Conservation (phyloP, 805 yeast species). For the Debaryomyces castellii region DNA sequence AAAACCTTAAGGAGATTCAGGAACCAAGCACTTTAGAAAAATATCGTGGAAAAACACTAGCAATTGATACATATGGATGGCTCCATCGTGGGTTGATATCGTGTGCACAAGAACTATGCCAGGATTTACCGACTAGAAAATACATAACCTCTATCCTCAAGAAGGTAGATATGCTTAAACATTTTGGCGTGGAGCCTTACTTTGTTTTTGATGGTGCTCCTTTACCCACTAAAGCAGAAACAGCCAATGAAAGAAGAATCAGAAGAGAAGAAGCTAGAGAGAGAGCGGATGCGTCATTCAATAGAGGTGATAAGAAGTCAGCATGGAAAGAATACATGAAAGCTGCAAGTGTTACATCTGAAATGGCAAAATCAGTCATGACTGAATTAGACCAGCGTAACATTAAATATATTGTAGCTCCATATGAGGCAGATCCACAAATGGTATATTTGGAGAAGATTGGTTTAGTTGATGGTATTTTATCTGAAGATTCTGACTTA, state of each 20-base stretch:
- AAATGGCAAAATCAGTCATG: conserved; percentile 86
- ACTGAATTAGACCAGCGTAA: conserved; percentile 58
- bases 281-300: conserved; percentile 52
- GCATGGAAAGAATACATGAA: conserved; percentile 73
- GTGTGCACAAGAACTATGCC: conserved; percentile 81
- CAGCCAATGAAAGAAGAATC: conserved; percentile 63
- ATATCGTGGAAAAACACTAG: conserved; percentile 74
- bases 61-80: conserved; percentile 98
- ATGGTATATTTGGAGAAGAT: conserved; percentile 81
- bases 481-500: conserved; percentile 93
- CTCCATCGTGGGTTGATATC: conserved; percentile 80
- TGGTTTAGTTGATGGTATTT: conserved; percentile 78
- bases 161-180: conserved; percentile 62
- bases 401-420: conserved; percentile 85
- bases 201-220: conserved; percentile 93
- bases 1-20: conserved; percentile 75
- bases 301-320: conserved; percentile 51
- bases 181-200: conserved; percentile 74
- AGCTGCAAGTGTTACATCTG: conserved; percentile 84
- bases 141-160: conserved; percentile 70
- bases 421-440: conserved; percentile 98
- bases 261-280: conserved; percentile 57
- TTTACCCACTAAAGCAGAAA: conserved; percentile 72
- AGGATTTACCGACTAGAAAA: conserved; percentile 66
- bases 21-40: conserved; percentile 53